Base-by-base conservation (phyloP, 1,284 basidiomycete genomes). In the Papiliotrema terrestris region DNA sequence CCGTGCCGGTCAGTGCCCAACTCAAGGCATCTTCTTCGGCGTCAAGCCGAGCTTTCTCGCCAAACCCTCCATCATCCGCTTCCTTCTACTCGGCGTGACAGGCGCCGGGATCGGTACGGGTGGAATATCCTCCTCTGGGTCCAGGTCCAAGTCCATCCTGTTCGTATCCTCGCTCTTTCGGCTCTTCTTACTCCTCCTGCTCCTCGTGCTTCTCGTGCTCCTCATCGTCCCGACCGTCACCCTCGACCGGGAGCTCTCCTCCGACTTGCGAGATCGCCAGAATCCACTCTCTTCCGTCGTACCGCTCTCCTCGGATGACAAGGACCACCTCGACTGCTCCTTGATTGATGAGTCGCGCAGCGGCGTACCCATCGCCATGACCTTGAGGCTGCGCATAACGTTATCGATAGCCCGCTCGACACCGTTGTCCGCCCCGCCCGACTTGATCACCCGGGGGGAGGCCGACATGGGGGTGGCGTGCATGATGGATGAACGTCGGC, bases 241-340 rank as follows among this genome's bases (percentile, higher is more conserved):
- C 29, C 39, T 56, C 11, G 52, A 60, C n/a, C 66, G 41, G 5
- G 51, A 54, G 5, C 65, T 68, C 48, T 70, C 68, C 15, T 47
- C 53, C 1, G 56, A 61, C 50, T 66, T 67, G 23, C 68, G 37
- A 19, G 65, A 51, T 51, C 55, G 56, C 54, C 59, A 59, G 35
- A 60, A 51, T 22, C 41, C 55, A 19, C 32, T 45, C 2, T 57
- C 58, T 15, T 52, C 57, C 42, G 9, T 52, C 35, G 19, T 26
- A 2, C 32, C 22, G 36, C 42, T 56, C 51, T 56, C 55, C 41
- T 52, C 53, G 32, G 51, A 59, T 22, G 57, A 62, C 19, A 47
- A 60, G 3, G 68, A 70, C 68, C 68, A 70, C 14, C 68, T 49
- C 5, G 63, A 65, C 56, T 69, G 46, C 38, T 55, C 37, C 11